These are phyloP conservation scores for Sporothrix variecibatus DNA, from an alignment of 2,329 filamentous ascomycete species.

Conservation along the genomic window DNA sequence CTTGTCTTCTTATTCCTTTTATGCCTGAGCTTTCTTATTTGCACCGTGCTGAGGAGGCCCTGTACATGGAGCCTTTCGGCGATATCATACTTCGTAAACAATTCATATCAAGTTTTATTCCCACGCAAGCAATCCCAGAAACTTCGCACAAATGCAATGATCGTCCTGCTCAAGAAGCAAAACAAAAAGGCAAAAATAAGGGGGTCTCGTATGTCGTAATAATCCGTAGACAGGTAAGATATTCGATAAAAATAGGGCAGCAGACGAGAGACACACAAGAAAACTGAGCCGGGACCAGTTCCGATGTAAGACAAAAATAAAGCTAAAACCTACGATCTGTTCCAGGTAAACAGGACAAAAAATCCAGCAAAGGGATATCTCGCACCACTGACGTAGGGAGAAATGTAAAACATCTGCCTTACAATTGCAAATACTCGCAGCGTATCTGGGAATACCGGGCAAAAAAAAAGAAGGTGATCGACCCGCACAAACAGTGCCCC, in stretches of 20 bases:
- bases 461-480: not conserved
- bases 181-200: not conserved
- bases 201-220: slow-evolving; percentile 4
- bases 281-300: not conserved
- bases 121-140: not conserved
- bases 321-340: slow-evolving; percentile 19
- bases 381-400: not conserved
- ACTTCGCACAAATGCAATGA: not conserved
- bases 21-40: not conserved
- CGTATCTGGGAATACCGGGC: not conserved
- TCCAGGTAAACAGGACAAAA: slow-evolving; percentile 3
- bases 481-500: not conserved
- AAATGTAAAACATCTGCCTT: not conserved
- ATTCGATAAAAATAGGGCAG: not conserved
- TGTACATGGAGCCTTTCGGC: not conserved
- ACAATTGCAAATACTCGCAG: not conserved
- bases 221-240: not conserved
- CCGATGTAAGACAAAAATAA: slow-evolving; percentile 19
- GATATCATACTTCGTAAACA: not conserved
- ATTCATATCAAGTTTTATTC: not conserved
- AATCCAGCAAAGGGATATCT: not conserved
- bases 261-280: not conserved
- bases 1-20: not conserved
- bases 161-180: not conserved
- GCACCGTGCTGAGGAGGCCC: not conserved